Base-by-base conservation (phyloP, 2,329 filamentous ascomycete genomes). In the Colletotrichum sp. region DNA sequence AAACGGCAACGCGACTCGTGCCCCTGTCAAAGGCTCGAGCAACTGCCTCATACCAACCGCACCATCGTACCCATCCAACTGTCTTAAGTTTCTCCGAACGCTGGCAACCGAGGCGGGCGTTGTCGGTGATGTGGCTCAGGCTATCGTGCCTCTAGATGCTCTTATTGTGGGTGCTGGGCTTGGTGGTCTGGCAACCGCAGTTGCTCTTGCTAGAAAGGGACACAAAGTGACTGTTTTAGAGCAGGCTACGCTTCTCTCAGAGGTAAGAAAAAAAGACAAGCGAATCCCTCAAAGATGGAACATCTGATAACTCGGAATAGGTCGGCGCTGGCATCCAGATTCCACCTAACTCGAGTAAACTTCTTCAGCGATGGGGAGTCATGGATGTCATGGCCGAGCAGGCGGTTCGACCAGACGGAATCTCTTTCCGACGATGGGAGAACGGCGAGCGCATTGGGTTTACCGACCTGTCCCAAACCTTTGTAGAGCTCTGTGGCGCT, bases 401-500 rank as follows among this genome's bases (percentile, higher is more conserved):
- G 30, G 80, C 78, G 5, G 78, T 80, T 5, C 60, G 76, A 2
- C 80, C 80, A 6, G 73, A 74, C 6, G 66, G 75, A 32, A 77
- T 81, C 55, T 64, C 67, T 16, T 80, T 84, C 61, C 66, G 80
- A 15, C 78, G 80, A 52, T 82, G 79, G 77, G 68, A 80, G 19
- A 77, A 80, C 39, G 82, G 82, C 4, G 73, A 73, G 15, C 74
- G 78, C 2, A 79, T 84, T 15, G 76, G 75, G n/a, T 72, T 32
- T 22, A 77, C 75, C 2, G 72, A 77, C 12, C 75, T 79, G 6
- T 77, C 79, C 3, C 52, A 80, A 12, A 78, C 80, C 2, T 81
- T 82, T 36, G 77, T 79, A 15, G 72, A 78, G 39, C 76, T 72
- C 2, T 79, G 83, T 55, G 80, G 79, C 15, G 83, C 82, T 12